These are phyloP conservation scores for Salix koriyanagi DNA, from an alignment of 345 rosid species.

Conservation along the genomic window DNA sequence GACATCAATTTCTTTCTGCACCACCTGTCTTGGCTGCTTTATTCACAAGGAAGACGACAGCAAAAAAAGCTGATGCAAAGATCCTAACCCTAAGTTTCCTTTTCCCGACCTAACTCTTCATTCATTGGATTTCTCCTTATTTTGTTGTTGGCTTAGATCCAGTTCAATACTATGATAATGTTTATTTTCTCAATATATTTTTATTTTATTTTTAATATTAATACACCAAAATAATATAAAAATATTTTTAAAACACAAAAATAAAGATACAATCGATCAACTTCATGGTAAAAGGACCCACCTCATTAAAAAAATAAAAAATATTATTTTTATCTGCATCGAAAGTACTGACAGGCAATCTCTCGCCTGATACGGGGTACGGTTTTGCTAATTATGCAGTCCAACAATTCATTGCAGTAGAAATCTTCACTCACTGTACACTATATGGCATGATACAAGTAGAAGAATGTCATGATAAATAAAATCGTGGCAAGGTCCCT, in stretches of 20 bases:
- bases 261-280: background rate
- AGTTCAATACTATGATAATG: too few species aligned
- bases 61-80: conserved; percentile 20
- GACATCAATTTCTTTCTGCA: conserved; percentile 20
- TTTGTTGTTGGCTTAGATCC: conserved; percentile 45
- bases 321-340: background rate
- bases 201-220: too few species aligned
- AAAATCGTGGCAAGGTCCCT: background rate
- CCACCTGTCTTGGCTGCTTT: conserved; percentile 31
- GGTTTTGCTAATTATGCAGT: background rate
- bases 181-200: too few species aligned
- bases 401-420: background rate
- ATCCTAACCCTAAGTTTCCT: conserved; percentile 34
- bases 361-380: background rate
- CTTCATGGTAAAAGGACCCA: conserved; percentile 21
- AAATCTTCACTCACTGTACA: background rate
- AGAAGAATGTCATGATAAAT: background rate
- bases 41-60: conserved; percentile 32
- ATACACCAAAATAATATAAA: too few species aligned
- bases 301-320: background rate
- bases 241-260: too few species aligned
- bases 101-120: conserved; percentile 46
- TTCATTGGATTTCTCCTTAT: conserved; percentile 35
- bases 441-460: background rate
- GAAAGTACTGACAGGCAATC: background rate